Evolutionary conservation across 345 rosid species (phyloP), one percentile per base, ranked within the genome.

Genomic region (Nasturtium officinale): DNA sequence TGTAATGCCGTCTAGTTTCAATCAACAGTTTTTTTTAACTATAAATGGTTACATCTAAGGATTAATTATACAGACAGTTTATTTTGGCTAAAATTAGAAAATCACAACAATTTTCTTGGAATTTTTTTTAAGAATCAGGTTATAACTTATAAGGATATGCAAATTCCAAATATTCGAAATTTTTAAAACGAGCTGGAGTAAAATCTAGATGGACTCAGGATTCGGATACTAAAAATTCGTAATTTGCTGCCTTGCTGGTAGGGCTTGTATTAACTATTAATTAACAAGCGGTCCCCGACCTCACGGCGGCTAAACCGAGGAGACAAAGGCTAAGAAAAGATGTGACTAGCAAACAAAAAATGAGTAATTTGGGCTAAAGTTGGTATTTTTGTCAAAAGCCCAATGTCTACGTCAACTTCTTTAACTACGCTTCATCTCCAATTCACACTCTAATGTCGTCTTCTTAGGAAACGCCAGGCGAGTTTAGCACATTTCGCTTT

Each of bases 331-430:
- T 28, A 51, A 45, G 55, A 16, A 73, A 32, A 43, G 55, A 45
- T 64, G 40, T 29, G 55, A 65, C 40, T 55, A 73, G 57, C 55
- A 56, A 64, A 55, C 71, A 55, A 46, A 23, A 70, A 33, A 71
- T 21, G 58, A 56, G 48, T 51, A 60, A 8, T 52, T 69, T 76
- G 74, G 69, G 69, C 79, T 74, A 69, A 68, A 53, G 70, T 61
- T 23, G 15, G 64, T 18, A 15, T 60, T 42, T 68, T 23, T 75
- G 74, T 68, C 64, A 69, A 76, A 46, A 32, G 69, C 79, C 69
- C 65, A 61, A 67, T 43, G 74, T 76, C 79, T 1, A 61, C 63
- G 43, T 76, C 74, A 61, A 45, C 12, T 47, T 53, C 48, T 25
- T 32, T 65, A 57, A 64, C 42, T 62, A 62, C 37, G 63, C 25